Evolutionary conservation across 805 yeast species (phyloP), one percentile per base, ranked within the genome.

Genomic region (Kodamaea laetipori): DNA sequence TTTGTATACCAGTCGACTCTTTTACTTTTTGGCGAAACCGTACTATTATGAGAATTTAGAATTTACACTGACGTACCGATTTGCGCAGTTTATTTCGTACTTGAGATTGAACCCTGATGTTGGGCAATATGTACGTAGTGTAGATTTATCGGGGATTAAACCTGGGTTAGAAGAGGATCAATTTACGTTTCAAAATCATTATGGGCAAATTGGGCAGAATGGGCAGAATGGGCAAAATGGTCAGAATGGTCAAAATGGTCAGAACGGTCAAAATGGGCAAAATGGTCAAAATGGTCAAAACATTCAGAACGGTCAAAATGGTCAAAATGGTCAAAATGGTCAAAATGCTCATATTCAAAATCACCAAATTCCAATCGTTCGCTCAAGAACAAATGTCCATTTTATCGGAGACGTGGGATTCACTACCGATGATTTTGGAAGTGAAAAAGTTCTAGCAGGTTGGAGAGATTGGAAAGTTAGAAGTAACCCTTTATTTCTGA

Each of bases 381-480:
- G 34, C 15, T 15, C 34, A 50, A 31, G 41, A 34, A 21, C 41
- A 17, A 26, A 25, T 16, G 38, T 15, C 38, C 15, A 35, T 11
- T 35, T 27, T 26, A 6, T 28, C 16, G 34, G 17, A 4, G 34
- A 30, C 7, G 34, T 30, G 17, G 24, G 24, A 8, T 21, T 21
- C 8, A 6, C 34, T 15, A 10, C 17, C 4, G 40, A 37, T 2
- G 33, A 24, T 6, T 21, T 26, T 3, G 17, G 16, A 7, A 23
- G 30, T n/a, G 49, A 46, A 7, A 60, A 62, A 32, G 76, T 82
- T 1, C 63, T 77, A 39, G 96, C 96, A 0, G 84, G 92, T 7
- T 89, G 97, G 97, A 74, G 96, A 58, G 96, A 89, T 60, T 89
- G 96, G 95, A 84, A 87, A 55, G 83, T 76, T 55, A 75, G 87